Evolutionary conservation across 805 yeast genomes (phyloP).

Genomic region (Myxozyma neotropica): DNA sequence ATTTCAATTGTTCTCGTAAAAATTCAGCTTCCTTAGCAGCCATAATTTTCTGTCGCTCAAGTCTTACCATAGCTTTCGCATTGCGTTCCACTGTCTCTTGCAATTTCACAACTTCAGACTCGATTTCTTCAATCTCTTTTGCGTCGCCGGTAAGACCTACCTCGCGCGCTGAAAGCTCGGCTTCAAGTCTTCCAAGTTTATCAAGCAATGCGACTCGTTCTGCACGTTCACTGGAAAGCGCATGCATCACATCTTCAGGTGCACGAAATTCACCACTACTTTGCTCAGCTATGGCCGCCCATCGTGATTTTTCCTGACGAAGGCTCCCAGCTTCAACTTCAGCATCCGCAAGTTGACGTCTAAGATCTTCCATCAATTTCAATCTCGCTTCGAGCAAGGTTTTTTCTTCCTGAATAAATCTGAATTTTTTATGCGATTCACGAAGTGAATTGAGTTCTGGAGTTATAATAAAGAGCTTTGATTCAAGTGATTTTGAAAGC

Average conservation of each 20-base stretch:
- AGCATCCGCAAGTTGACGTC: slow-evolving; percentile 51
- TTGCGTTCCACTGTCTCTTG: slow-evolving; percentile 48
- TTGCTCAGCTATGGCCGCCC: slow-evolving; percentile 49
- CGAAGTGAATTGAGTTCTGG: slow-evolving; percentile 55
- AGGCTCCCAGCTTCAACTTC: slow-evolving; percentile 55
- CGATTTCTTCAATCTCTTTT: slow-evolving; percentile 36
- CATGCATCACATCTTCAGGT: slow-evolving; percentile 47
- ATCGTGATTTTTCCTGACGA: slow-evolving; percentile 52
- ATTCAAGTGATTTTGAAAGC: slow-evolving; percentile 53
- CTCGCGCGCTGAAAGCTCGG: slow-evolving; percentile 36
- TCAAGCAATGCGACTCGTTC: slow-evolving; percentile 40
- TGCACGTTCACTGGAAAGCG: slow-evolving; percentile 43
- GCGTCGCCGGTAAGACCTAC: slow-evolving; percentile 37
- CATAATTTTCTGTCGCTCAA: slow-evolving; percentile 50
- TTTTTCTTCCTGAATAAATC: slow-evolving; percentile 61
- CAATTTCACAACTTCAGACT: slow-evolving; percentile 39
- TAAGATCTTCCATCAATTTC: slow-evolving; percentile 46
- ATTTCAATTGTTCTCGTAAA: slow-evolving; percentile 58
- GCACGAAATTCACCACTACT: slow-evolving; percentile 46
- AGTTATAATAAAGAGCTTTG: slow-evolving; percentile 55
- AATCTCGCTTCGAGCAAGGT: slow-evolving; percentile 48
- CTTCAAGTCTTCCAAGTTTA: slow-evolving; percentile 41
- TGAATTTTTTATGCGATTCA: slow-evolving; percentile 51
- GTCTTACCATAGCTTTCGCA: slow-evolving; percentile 42
- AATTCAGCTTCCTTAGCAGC: slow-evolving; percentile 62